phyloP scores from a whole-genome alignment of 768 basidiomycete species.

The Amanita exitialis region DNA sequence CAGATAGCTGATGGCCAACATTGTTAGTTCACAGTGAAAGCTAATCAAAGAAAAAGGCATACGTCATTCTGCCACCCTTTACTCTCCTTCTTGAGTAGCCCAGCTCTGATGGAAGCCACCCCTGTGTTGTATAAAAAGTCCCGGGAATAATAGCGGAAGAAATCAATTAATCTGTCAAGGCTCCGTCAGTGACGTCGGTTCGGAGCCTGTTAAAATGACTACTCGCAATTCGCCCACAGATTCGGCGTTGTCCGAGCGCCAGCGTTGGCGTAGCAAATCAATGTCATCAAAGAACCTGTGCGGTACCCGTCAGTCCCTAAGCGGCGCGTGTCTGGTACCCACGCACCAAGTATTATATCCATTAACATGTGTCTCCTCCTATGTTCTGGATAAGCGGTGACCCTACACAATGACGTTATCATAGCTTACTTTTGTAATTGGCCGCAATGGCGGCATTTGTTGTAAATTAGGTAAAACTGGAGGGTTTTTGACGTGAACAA shows the following conservation, averaged over 20 bases:
- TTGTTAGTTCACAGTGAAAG: slow-evolving; percentile 5
- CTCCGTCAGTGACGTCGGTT: slow-evolving; percentile 8
- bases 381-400: slow-evolving; percentile 5
- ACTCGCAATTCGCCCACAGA: slow-evolving; percentile 87
- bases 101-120: slow-evolving; percentile 85
- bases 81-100: slow-evolving; percentile 78
- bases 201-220: background rate
- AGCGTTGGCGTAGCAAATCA: slow-evolving; percentile 81
- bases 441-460: slow-evolving; percentile 85
- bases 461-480: slow-evolving; percentile 94
- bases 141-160: slow-evolving; percentile 93
- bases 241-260: slow-evolving; percentile 91
- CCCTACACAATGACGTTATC: background rate
- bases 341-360: slow-evolving; percentile 75
- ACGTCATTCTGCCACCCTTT: slow-evolving; percentile 97
- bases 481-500: slow-evolving; percentile 96
- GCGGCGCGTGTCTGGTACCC: background rate
- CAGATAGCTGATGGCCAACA: slow-evolving; percentile 29
- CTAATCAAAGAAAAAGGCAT: slow-evolving; percentile 17
- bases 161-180: slow-evolving; percentile 75
- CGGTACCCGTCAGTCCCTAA: slow-evolving; percentile 8
- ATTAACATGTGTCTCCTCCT: slow-evolving; percentile 72
- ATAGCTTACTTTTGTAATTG: slow-evolving; percentile 59
- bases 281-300: slow-evolving; percentile 95
- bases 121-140: slow-evolving; percentile 89